These are phyloP conservation scores for Erythrobasidium hasegawianum DNA, from an alignment of 1,284 basidiomycete genomes.

Conservation along the genomic window DNA sequence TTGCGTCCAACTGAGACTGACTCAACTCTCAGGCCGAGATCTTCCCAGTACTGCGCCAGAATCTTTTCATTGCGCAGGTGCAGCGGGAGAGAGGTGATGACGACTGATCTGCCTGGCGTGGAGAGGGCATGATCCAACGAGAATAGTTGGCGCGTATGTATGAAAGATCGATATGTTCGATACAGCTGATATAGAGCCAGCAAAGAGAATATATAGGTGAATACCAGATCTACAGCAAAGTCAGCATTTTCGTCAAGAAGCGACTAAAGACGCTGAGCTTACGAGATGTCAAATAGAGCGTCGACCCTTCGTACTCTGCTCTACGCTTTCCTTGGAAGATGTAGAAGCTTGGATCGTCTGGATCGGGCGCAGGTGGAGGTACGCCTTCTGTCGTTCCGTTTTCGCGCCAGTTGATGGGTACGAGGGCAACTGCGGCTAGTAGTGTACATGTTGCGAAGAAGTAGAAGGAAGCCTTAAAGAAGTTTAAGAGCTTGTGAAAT, in stretches of 20 bases:
- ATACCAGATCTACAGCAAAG: conserved; percentile 81
- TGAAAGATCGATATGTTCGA: conserved; percentile 82
- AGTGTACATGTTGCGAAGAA: conserved; percentile 77
- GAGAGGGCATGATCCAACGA: conserved; percentile 89
- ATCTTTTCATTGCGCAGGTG: conserved; percentile 79
- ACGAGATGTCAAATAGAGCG: conserved; percentile 46
- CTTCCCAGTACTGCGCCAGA: conserved; percentile 89
- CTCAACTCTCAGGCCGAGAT: conserved; percentile 66
- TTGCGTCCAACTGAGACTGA: conserved; percentile 85
- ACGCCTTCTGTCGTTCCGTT: conserved; percentile 61
- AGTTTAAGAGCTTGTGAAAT: conserved; percentile 71
- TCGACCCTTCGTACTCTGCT: conserved; percentile 44
- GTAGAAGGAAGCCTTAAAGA: conserved; percentile 91
- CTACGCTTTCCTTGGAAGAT: conserved; percentile 31
- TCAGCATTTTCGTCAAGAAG: too few relatives aligned
- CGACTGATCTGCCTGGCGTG: conserved; percentile 85
- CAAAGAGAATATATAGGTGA: conserved; percentile 87
- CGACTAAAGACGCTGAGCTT: too few relatives aligned
- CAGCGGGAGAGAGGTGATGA: conserved; percentile 75
- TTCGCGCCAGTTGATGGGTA: conserved; percentile 79
- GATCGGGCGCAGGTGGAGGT: conserved; percentile 56
- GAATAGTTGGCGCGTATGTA: conserved; percentile 85
- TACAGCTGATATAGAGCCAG: conserved; percentile 80
- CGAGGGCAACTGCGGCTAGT: conserved; percentile 71
- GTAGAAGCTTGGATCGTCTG: conserved; percentile 45